These are phyloP conservation scores for Thuidium tamariscinum DNA, from an alignment of 225 moss, liverwort and hornwort species.

Conservation along the genomic window DNA sequence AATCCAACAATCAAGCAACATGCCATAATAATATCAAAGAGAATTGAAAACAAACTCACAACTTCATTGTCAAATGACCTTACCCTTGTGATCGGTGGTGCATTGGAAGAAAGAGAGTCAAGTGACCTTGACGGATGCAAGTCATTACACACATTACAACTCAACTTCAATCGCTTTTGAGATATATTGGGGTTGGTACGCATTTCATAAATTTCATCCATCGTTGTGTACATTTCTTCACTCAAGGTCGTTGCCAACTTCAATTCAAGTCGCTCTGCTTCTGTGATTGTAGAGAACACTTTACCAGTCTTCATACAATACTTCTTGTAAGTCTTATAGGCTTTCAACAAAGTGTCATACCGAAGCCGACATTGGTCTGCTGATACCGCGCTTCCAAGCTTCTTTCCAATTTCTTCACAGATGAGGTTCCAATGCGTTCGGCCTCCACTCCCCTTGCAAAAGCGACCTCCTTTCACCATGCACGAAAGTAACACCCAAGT, in stretches of 20 bases:
- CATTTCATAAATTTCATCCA: neutral
- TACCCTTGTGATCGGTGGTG: too few species aligned
- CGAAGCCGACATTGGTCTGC: neutral
- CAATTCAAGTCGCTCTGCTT: neutral
- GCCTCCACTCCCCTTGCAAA: neutral
- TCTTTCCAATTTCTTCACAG: neutral
- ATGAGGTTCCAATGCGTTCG: neutral
- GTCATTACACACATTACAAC: neutral
- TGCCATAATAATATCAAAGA: too few species aligned
- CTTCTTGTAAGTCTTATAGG: neutral
- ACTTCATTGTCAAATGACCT: too few species aligned
- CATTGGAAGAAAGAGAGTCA: neutral
- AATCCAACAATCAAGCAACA: too few species aligned
- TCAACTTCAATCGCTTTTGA: neutral
- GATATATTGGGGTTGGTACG: neutral
- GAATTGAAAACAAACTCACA: too few species aligned
- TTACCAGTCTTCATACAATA: neutral
- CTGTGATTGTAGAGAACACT: accelerated
- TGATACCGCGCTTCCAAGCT: neutral
- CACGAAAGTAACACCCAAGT: neutral
- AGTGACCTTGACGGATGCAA: neutral
- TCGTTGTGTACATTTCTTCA: neutral
- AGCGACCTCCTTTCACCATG: neutral
- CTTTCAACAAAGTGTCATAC: neutral
- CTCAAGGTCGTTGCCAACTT: neutral